Evolutionary conservation across 768 basidiomycete species (phyloP), one percentile per base, ranked within the genome.

Genomic region (Leccinum subgranulosum): DNA sequence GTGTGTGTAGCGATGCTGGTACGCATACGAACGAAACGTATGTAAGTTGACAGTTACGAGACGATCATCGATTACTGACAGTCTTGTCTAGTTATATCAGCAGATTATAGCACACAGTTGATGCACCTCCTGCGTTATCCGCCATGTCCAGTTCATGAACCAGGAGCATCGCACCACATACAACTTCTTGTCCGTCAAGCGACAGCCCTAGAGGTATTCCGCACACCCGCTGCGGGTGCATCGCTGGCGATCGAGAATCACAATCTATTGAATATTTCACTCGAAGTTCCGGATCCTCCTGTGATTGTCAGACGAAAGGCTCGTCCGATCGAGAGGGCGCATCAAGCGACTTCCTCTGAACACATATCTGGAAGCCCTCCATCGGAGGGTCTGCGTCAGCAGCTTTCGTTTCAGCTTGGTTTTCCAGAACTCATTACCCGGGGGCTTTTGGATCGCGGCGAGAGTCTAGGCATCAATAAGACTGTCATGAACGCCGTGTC

Each of bases 1-100:
- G 77, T 96, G 51, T 94, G 92, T 67, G 86, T 98, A 19, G 91
- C 93, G 1, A 95, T 98, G 94, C 82, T 99, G 17, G 84, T 98
- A 55, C 86, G 97, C 53, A 92, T 98, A 65, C 87, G 97, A 49
- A 94, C 94, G 67, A 81, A 90, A 67, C 73, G 94, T 41, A 41
- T 41, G 39, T 94, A 64, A 74, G 92, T n/a, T n/a, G 25, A 17
- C 17, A 51, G 33, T 31, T 27, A 52, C 57, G 41, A 6, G 31
- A 34, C 9, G 12, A 29, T 46, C 14, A 10, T 54, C 55, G 53
- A 14, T 21, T 33, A 51, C 57, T 69, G 57, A 68, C 60, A 36
- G 54, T 39, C 41, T 43, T 54, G 21, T 58, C 28, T 66, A 96
- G 94, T 98, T 45, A 85, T 95, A 58, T 81, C 88, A 8, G 82